Base-by-base conservation (phyloP, 441 rosid species). In the Euphorbia schlechtendalii region DNA sequence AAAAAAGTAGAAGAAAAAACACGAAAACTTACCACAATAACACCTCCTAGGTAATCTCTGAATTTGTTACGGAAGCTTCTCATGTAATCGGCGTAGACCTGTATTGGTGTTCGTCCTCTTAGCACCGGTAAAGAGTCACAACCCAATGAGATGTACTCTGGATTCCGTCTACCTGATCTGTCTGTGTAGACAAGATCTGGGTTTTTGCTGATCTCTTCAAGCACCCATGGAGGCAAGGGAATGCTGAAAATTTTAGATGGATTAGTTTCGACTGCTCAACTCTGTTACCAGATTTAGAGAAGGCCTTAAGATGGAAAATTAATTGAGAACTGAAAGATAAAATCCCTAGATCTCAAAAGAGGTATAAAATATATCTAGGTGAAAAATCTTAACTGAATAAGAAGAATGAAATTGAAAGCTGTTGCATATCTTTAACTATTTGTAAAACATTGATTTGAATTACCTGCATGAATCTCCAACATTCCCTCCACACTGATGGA, bases 401-500 rank as follows among this genome's bases (percentile, higher is more conserved):
- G 34, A 15, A 40, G 40, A 20, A 25, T 15, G 40, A 21, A 64
- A 34, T 1, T 64, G n/a, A 49, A 25, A 51, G 21, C 36, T 52
- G 6, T 40, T 40, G 38, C 18, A 17, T 38, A 38, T 8, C 41
- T 38, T 1, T 11, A 38, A 38, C 41, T 61, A 17, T 48, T 4
- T 30, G 5, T 58, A n/a, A n/a, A n/a, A n/a, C n/a, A n/a, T n/a
- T n/a, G 43, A 8, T 2, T 21, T 25, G 14, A 58, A 49, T 14
- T 73, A 93, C 98, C 92, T 90, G 99, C 96, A 88, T 65, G 97
- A 90, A 76, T 93, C 99, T 72, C 97, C 97, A 2, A 93, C 99
- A 79, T 90, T 93, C 66, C 96, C 99, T 58, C 99, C 97, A 21
- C 99, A 88, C 77, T 93, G 97, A 74, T 93, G 99, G 79, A 93